Conservation (phyloP, 2,329 filamentous ascomycete species). For the Sclerotinia nivalis region DNA sequence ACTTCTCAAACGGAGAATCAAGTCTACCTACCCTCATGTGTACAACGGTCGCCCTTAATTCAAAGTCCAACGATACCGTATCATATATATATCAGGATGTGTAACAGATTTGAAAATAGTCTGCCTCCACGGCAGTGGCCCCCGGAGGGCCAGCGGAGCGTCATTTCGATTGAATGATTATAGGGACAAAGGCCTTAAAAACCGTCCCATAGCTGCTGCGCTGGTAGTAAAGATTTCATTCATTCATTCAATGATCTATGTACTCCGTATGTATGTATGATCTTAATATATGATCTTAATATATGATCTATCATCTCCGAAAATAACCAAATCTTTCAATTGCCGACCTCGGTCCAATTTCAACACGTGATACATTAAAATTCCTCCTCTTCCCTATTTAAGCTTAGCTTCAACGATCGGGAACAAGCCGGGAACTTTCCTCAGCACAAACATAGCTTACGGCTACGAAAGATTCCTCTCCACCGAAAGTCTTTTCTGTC, state of each 20-base stretch:
- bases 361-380: not conserved
- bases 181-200: not conserved
- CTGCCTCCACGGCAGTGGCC: not conserved
- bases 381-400: not conserved
- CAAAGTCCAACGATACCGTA: not conserved
- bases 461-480: conserved; percentile 20
- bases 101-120: not conserved
- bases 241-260: not conserved
- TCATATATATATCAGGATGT: not conserved
- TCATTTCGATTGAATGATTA: not conserved
- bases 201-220: not conserved
- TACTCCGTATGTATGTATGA: no score
- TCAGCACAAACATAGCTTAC: conserved; percentile 12
- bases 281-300: no score
- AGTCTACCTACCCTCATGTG: not conserved
- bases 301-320: not conserved
- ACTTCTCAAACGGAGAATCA: not conserved
- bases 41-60: not conserved
- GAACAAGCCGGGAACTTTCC: conserved; percentile 6
- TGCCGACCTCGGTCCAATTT: conserved; percentile 12
- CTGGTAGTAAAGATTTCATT: not conserved
- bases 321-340: not conserved
- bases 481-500: conserved; percentile 14
- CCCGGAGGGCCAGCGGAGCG: not conserved
- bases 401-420: conserved; percentile 4